These are phyloP conservation scores for Peziza echinospora DNA, from an alignment of 495 filamentous ascomycete genomes.

Conservation along the genomic window DNA sequence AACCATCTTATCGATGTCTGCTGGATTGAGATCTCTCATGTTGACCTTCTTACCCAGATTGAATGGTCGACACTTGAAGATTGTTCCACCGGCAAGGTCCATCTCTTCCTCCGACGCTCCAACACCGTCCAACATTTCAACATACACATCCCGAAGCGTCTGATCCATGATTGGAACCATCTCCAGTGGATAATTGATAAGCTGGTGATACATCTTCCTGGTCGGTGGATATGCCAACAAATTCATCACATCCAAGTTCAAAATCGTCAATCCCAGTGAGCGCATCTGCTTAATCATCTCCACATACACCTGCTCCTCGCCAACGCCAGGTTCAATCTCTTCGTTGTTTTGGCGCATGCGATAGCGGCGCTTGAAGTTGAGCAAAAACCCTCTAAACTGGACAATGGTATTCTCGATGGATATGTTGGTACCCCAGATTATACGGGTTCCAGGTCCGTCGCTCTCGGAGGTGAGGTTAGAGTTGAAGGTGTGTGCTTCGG, in stretches of 20 bases:
- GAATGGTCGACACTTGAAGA: conserved; percentile 73
- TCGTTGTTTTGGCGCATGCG: conserved; percentile 54
- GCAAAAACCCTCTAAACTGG: conserved; percentile 73
- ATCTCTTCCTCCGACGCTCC: conserved; percentile 10
- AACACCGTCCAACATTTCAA: conserved; percentile 67
- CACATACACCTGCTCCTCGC: conserved; percentile 64
- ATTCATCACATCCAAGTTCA: conserved; percentile 77
- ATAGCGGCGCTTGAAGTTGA: conserved; percentile 78
- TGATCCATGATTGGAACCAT: conserved; percentile 95
- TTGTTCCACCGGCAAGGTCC: conserved; percentile 42
- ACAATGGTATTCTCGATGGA: conserved; percentile 74
- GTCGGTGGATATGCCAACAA: conserved; percentile 86
- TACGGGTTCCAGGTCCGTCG: conserved; percentile 57
- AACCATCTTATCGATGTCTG: conserved; percentile 88
- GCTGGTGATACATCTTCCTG: conserved; percentile 82
- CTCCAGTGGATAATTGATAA: conserved; percentile 80
- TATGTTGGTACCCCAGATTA: conserved; percentile 96
- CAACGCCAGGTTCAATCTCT: conserved; percentile 32
- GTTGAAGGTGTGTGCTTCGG: conserved; percentile 17
- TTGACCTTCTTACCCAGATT: conserved; percentile 76
- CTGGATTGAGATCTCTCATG: conserved; percentile 83
- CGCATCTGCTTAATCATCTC: conserved; percentile 79
- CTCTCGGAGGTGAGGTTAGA: conserved; percentile 54
- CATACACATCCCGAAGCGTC: conserved; percentile 74
- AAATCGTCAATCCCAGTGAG: conserved; percentile 51